These are phyloP conservation scores for Carex scoparia DNA, from an alignment of 176 grass and related monocot genomes.

Conservation along the genomic window DNA sequence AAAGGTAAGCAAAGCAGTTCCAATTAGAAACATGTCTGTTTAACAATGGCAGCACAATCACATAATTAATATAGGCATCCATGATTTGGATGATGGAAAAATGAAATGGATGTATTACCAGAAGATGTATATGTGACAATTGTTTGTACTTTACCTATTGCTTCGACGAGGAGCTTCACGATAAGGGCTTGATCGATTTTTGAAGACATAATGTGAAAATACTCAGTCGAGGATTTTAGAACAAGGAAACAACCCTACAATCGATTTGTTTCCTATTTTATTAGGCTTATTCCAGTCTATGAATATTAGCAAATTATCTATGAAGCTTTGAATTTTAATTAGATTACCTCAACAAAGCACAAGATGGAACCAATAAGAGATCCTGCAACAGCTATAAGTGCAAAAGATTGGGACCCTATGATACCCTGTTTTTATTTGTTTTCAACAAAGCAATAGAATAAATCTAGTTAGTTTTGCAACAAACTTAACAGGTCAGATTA, in stretches of 20 bases:
- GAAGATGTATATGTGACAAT: background rate
- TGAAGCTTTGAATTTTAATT: background rate
- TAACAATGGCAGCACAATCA: background rate
- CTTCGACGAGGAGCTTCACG: conserved; percentile 51
- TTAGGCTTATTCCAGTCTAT: background rate
- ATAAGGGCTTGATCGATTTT: conserved; percentile 37
- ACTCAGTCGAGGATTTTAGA: conserved; percentile 38
- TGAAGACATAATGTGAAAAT: conserved; percentile 43
- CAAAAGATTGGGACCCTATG: conserved; percentile 52
- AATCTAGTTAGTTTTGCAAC: background rate
- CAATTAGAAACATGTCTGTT: conserved; percentile 86
- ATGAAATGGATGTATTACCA: no score
- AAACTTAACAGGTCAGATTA: background rate
- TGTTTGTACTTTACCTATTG: conserved; percentile 37
- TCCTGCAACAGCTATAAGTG: conserved; percentile 68
- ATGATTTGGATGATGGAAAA: background rate
- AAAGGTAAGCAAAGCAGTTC: conserved; percentile 78
- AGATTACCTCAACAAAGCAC: conserved; percentile 67
- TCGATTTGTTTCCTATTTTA: background rate
- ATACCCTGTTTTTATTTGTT: conserved; percentile 42
- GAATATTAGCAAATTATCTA: background rate
- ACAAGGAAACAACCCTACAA: conserved; percentile 63
- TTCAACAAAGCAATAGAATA: background rate
- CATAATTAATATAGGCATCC: background rate
- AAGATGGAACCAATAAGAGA: conserved; percentile 73